Conservation (phyloP, 495 filamentous ascomycete species). For the Pseudoneurospora amorphoporcata region DNA sequence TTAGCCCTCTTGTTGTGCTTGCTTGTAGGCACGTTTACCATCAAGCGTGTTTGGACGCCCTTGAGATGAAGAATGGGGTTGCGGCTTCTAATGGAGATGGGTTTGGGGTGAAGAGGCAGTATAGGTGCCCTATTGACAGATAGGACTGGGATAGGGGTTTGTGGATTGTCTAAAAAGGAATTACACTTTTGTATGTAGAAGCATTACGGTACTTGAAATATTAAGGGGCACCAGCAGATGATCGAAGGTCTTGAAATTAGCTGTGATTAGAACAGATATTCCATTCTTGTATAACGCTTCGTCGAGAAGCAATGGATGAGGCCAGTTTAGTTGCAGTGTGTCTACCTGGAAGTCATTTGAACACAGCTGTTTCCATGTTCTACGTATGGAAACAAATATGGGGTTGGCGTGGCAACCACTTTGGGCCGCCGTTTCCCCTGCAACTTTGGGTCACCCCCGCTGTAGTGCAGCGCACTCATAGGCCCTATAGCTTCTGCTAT, state of each 20-base stretch:
- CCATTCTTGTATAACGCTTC: background rate
- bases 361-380: background rate
- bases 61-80: constrained; percentile 35
- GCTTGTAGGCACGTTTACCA: constrained; percentile 57
- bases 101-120: constrained; percentile 33
- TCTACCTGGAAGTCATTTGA: background rate
- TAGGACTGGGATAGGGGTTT: background rate
- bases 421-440: background rate
- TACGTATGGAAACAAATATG: background rate
- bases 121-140: constrained; percentile 48
- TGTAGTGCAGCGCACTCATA: background rate
- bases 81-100: constrained; percentile 18
- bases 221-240: background rate
- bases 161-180: background rate
- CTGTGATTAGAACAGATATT: background rate
- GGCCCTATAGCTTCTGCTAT: background rate
- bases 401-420: background rate
- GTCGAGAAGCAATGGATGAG: background rate
- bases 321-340: background rate
- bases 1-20: constrained; percentile 46
- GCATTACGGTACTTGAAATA: background rate
- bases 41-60: constrained; percentile 45
- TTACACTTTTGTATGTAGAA: constrained; percentile 2
- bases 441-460: background rate
- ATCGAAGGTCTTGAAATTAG: background rate